Conservation (phyloP, 345 rosid species). For the Luvunga scandens region DNA sequence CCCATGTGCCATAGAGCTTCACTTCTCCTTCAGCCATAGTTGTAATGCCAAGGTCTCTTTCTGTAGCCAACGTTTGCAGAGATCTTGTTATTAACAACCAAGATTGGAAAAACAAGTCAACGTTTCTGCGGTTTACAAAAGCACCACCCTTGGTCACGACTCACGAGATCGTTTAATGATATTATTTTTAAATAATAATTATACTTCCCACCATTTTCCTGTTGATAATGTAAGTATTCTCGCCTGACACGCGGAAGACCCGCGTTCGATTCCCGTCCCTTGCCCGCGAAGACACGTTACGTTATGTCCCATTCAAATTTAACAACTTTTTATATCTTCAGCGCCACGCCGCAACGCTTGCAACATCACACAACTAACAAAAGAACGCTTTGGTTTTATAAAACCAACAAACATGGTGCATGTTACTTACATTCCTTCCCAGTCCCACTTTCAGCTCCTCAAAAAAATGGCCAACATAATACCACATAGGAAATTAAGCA, state of each 20-base stretch:
- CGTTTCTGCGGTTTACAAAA: no score
- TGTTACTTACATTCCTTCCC: neutral
- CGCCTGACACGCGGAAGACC: slow-evolving; percentile 73
- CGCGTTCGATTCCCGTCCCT: slow-evolving; percentile 85
- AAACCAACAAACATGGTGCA: neutral
- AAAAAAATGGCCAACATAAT: slow-evolving; percentile 20
- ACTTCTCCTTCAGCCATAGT: slow-evolving; percentile 29
- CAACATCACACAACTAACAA: neutral
- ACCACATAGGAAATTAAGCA: slow-evolving; percentile 19
- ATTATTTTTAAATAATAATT: no score
- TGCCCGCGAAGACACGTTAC: slow-evolving; percentile 21
- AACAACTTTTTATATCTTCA: neutral
- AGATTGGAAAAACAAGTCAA: neutral
- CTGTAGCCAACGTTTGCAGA: no score
- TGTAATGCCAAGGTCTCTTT: neutral
- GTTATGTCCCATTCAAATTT: neutral
- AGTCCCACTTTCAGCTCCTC: neutral
- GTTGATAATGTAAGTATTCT: slow-evolving; percentile 26
- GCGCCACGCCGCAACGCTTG: slow-evolving; percentile 6
- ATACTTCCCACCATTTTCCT: no score
- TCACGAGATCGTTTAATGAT: no score
- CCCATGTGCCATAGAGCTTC: slow-evolving; percentile 41
- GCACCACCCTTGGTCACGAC: no score
- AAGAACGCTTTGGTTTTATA: neutral
- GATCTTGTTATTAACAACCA: neutral